Evolutionary conservation across 169 alveolate species (phyloP), one percentile per base, ranked within the genome.

Genomic region (Plasmodium berghei): DNA sequence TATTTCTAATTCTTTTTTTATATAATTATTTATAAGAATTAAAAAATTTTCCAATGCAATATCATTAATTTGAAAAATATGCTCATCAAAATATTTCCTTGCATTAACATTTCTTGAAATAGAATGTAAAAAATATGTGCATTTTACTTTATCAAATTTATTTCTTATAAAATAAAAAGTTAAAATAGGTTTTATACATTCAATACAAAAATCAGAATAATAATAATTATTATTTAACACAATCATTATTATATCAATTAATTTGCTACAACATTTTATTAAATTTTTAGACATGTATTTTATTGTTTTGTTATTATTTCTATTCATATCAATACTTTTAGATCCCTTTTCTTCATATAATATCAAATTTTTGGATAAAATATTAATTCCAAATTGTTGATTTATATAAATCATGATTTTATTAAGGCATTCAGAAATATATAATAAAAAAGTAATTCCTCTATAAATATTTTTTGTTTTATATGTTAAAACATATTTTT

Each of bases 171-270:
- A 56, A 40, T 75, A 75, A 9, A 75, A 67, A 0, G 67, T 75
- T 14, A 75, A 46, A 55, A 75, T 16, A 2, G 88, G 88, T 28
- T 61, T 61, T 6, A 75, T 12, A 22, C 75, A 73, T 5, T 16
- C 24, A 3, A 75, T 49, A 40, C 88, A 75, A 28, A 75, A 75
- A 63, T 75, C 88, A 5, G 88, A 34, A 48, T 54, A 75, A 24
- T 63, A 26, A 12, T 24, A 69, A 18, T 48, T 8, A 1, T 63
- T 54, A 9, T 75, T 74, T 20, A 75, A 67, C 18, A 63, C 46
- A 28, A 75, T 6, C 6, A 56, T 75, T 16, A 75, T 14, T 34
- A 75, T 62, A 9, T 63, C 88, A 55, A 56, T 63, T 54, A 75
- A 52, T 20, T 14, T 10, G 45, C n/a, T 26, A 42, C 34, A 12